Conservation (phyloP, 306 rosid species). For the Arachis stenosperma region DNA sequence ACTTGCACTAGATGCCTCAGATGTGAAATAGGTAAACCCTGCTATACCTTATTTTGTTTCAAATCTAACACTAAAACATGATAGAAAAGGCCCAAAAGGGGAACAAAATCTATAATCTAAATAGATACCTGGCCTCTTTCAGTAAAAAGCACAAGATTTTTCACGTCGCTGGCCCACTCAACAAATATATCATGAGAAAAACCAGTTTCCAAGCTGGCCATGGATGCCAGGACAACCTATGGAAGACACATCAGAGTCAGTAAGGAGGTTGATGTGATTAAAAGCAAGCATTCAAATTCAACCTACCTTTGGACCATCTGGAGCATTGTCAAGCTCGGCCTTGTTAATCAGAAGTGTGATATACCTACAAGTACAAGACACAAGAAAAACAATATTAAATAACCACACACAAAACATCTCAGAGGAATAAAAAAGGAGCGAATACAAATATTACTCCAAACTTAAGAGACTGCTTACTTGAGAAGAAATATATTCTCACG, state of each 20-base stretch:
- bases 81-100: not conserved
- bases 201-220: constrained; percentile 99
- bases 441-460: constrained; percentile 19
- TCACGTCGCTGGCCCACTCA: constrained; percentile 83
- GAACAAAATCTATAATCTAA: not conserved
- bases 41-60: constrained; percentile 6
- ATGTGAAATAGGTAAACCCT: not conserved
- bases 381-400: not conserved
- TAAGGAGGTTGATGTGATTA: constrained; percentile 8
- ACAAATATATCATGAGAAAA: constrained; percentile 95
- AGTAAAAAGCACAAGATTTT: constrained; percentile 86
- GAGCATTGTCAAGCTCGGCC: constrained; percentile 88
- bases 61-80: constrained; percentile 33
- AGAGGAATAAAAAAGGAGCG: not conserved
- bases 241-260: constrained; percentile 31
- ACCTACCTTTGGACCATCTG: constrained; percentile 99
- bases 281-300: constrained; percentile 38
- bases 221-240: constrained; percentile 93
- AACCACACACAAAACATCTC: not conserved
- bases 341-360: constrained; percentile 70
- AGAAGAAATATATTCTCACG: constrained; percentile 89
- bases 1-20: not conserved
- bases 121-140: constrained; percentile 91
- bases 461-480: constrained; percentile 64
- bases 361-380: constrained; percentile 61